Evolutionary conservation across 768 basidiomycete genomes (phyloP).

Genomic region (Tephrocybe sp.): DNA sequence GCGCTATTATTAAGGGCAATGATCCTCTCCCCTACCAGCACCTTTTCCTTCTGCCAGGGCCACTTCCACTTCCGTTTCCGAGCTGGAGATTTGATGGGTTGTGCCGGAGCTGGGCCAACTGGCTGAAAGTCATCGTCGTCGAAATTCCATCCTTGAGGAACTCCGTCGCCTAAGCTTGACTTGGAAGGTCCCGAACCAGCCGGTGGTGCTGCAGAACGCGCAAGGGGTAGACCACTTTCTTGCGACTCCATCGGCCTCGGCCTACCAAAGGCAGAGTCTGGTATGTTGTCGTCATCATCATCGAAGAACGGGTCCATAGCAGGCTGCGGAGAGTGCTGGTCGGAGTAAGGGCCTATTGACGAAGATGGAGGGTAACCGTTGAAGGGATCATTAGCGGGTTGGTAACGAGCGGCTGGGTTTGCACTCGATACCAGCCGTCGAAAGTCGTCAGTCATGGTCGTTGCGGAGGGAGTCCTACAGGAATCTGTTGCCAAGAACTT

Average conservation of each 20-base stretch:
- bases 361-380: conserved; percentile 62
- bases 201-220: conserved; percentile 57
- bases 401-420: conserved; percentile 62
- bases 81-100: conserved; percentile 41
- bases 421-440: conserved; percentile 69
- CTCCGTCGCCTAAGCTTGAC: conserved; percentile 41
- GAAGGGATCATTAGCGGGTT: conserved; percentile 54
- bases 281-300: conserved; percentile 74
- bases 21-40: conserved; percentile 71
- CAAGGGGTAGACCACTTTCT: conserved; percentile 59
- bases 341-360: conserved; percentile 37
- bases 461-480: conserved; percentile 3
- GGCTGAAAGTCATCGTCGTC: conserved; percentile 61
- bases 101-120: conserved; percentile 36
- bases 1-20: conserved; percentile 79
- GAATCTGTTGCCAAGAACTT: conserved; percentile 14
- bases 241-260: conserved; percentile 50
- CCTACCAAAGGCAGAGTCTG: conserved; percentile 67
- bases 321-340: conserved; percentile 44
- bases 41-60: conserved; percentile 78
- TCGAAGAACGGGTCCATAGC: conserved; percentile 86
- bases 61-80: conserved; percentile 62
- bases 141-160: conserved; percentile 73
- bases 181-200: conserved; percentile 58
- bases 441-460: conserved; percentile 70